Conservation (phyloP, 2,329 filamentous ascomycete genomes). For the Colletotrichum paranaense region DNA sequence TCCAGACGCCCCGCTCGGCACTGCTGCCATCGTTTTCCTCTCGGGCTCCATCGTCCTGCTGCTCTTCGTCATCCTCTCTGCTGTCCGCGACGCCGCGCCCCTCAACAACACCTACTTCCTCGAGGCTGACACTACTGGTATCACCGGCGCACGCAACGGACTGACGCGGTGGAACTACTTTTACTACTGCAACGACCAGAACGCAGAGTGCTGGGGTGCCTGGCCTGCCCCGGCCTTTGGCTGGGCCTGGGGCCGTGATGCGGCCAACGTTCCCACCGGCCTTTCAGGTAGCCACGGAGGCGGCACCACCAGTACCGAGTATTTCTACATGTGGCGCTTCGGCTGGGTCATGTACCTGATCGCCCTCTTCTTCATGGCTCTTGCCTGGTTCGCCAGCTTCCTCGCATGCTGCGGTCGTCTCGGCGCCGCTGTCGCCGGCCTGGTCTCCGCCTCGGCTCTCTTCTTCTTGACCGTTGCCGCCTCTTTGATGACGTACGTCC, state of each 20-base stretch:
- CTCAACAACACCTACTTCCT: slow-evolving; percentile 88
- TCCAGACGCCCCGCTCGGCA: slow-evolving; percentile 54
- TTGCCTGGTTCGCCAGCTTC: slow-evolving; percentile 75
- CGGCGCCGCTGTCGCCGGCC: slow-evolving; percentile 73
- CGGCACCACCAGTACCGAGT: slow-evolving; percentile 67
- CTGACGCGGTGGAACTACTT: slow-evolving; percentile 91
- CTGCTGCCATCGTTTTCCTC: slow-evolving; percentile 60
- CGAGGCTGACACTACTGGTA: slow-evolving; percentile 78
- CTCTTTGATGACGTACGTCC: slow-evolving; percentile 78
- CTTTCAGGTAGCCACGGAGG: slow-evolving; percentile 64
- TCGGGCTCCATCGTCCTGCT: slow-evolving; percentile 64
- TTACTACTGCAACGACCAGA: slow-evolving; percentile 77
- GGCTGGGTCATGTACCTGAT: slow-evolving; percentile 93
- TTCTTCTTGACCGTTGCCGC: slow-evolving; percentile 76
- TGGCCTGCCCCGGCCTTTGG: slow-evolving; percentile 76
- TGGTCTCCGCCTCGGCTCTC: slow-evolving; percentile 69
- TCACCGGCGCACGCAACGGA: slow-evolving; percentile 71
- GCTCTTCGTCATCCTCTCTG: slow-evolving; percentile 70
- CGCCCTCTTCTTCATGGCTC: slow-evolving; percentile 79
- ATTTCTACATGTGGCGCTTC: slow-evolving; percentile 90
- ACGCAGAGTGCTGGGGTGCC: slow-evolving; percentile 72
- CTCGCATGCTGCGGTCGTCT: slow-evolving; percentile 78
- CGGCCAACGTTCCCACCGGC: slow-evolving; percentile 54
- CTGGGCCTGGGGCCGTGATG: slow-evolving; percentile 72
- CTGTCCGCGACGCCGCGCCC: slow-evolving; percentile 59